Evolutionary conservation across 495 filamentous ascomycete genomes (phyloP).

Genomic region (Xylaria flabelliformis): DNA sequence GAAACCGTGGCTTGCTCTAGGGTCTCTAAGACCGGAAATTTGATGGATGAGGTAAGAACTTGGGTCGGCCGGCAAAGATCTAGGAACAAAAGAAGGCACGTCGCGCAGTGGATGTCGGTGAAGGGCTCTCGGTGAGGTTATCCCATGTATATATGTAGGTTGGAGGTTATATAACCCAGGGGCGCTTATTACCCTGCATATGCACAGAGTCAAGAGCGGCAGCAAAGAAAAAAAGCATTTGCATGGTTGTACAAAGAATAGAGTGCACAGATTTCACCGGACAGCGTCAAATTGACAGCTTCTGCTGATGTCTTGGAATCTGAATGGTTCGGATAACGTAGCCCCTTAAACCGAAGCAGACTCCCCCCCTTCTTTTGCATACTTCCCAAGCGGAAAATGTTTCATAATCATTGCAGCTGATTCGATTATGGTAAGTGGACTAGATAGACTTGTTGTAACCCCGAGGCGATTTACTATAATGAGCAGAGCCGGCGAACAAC

Average conservation of each 20-base stretch:
- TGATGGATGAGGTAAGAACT: not conserved
- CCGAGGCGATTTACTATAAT: not conserved
- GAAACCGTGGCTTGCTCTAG: conserved; percentile 15
- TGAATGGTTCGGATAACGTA: not conserved
- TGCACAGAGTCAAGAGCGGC: not conserved
- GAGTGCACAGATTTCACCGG: not conserved
- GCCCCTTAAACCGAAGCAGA: not conserved
- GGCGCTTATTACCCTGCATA: not conserved
- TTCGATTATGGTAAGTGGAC: not conserved
- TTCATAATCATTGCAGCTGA: not conserved
- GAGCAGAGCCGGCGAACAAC: not conserved
- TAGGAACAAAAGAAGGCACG: not conserved
- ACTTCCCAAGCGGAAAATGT: not conserved
- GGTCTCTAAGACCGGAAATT: not conserved
- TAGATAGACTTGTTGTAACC: not conserved
- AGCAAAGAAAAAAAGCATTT: not conserved
- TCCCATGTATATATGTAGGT: too few species aligned
- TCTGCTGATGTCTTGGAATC: conserved; percentile 1
- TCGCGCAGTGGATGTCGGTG: not conserved
- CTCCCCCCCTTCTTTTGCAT: too few species aligned
- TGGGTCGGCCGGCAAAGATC: not conserved
- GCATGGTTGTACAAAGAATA: not conserved
- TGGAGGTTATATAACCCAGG: not conserved
- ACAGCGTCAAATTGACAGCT: not conserved
- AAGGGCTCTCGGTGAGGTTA: not conserved